Evolutionary conservation across 768 basidiomycete species (phyloP).

Genomic region (Tylopilus subfusipes): DNA sequence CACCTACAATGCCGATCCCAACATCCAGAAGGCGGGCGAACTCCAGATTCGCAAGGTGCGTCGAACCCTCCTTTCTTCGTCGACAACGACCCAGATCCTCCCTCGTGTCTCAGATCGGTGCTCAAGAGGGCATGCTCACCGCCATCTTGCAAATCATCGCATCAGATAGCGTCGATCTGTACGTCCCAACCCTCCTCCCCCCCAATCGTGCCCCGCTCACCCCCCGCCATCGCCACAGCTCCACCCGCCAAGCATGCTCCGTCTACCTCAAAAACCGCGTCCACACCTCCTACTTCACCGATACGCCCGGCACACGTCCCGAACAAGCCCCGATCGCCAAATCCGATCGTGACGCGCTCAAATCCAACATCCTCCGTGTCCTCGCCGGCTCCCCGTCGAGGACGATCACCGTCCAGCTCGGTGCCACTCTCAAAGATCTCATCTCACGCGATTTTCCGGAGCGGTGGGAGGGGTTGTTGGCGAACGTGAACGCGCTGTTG

Average conservation of each 20-base stretch:
- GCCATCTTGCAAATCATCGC: conserved; percentile 84
- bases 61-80: not conserved
- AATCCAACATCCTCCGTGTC: conserved; percentile 61
- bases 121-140: conserved; percentile 79
- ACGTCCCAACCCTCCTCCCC: conserved; percentile 34
- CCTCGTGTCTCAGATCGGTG: conserved; percentile 53
- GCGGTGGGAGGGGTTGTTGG: conserved; percentile 67
- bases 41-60: conserved; percentile 82
- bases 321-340: conserved; percentile 60
- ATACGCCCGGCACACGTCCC: conserved; percentile 41
- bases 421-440: conserved; percentile 66
- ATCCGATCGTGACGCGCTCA: conserved; percentile 73
- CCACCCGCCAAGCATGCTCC: conserved; percentile 79
- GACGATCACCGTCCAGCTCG: conserved; percentile 72
- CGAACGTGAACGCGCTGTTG: conserved; percentile 63
- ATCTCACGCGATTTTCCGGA: conserved; percentile 77
- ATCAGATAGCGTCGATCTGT: conserved; percentile 73
- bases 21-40: conserved; percentile 81
- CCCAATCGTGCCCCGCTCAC: not conserved
- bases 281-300: conserved; percentile 57
- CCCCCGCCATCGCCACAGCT: conserved; percentile 37
- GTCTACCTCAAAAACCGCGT: conserved; percentile 93
- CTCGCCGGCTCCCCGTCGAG: conserved; percentile 66
- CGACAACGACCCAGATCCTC: not conserved
- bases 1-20: conserved; percentile 80